Evolutionary conservation across 1,284 basidiomycete genomes (phyloP).

Genomic region (Afroboletus lepidellus): DNA sequence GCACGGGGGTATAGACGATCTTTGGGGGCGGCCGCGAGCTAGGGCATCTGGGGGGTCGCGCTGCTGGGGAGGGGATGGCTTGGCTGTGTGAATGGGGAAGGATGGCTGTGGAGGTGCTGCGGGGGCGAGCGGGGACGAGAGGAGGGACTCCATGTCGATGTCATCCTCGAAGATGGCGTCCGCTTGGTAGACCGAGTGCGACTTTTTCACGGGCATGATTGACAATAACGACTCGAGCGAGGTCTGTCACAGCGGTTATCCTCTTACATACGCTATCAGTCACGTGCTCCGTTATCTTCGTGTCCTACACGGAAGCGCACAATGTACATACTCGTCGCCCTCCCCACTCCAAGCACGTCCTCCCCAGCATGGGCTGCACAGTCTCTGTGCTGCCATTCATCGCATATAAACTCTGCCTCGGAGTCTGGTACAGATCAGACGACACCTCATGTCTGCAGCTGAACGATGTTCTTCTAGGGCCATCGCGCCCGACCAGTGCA

Average conservation of each 20-base stretch:
- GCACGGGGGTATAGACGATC: constrained; percentile 1
- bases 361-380: background rate
- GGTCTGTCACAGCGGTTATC: constrained; percentile 8
- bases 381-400: background rate
- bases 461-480: background rate
- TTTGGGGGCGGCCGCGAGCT: constrained; percentile 12
- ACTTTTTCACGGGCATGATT: constrained; percentile 27
- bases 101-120: constrained; percentile 9
- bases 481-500: background rate
- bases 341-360: background rate
- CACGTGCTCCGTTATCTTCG: constrained; percentile 11
- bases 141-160: constrained; percentile 28
- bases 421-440: background rate
- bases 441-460: background rate
- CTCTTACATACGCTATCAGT: constrained; percentile 13
- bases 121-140: background rate
- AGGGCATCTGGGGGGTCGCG: constrained; percentile 11
- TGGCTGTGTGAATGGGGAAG: constrained; percentile 14
- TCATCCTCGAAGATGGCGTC: constrained; percentile 32
- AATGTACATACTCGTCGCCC: background rate
- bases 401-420: background rate
- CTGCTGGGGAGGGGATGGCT: constrained; percentile 10
- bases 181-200: constrained; percentile 17
- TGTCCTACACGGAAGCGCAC: no score
- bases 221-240: constrained; percentile 11